Conservation (phyloP, 192 early-diverging fungal species). For the Oehlia diaphana region DNA sequence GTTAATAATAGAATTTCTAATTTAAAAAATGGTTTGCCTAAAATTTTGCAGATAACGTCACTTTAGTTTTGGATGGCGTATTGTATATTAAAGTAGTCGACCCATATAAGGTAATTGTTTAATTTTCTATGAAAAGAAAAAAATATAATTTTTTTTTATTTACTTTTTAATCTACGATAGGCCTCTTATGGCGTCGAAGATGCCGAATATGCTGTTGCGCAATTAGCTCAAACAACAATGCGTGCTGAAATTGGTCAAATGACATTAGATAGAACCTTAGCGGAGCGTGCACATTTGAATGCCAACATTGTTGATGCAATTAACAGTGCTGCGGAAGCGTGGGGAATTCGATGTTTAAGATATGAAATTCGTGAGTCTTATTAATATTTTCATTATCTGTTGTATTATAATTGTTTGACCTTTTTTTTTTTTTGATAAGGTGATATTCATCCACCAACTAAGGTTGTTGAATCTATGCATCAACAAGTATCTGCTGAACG, state of each 20-base stretch:
- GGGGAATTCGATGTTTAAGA: constrained; percentile 95
- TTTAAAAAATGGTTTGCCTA: not conserved
- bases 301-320: constrained; percentile 93
- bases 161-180: constrained; percentile 18
- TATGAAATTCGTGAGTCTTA: constrained; percentile 80
- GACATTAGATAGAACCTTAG: constrained; percentile 93
- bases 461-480: constrained; percentile 97
- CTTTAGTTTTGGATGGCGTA: constrained; percentile 93
- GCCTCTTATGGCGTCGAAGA: constrained; percentile 94
- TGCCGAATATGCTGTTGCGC: constrained; percentile 91
- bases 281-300: constrained; percentile 91
- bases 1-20: not conserved
- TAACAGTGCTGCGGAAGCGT: constrained; percentile 88
- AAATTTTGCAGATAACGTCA: constrained; percentile 81
- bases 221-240: constrained; percentile 99
- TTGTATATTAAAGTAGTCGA: constrained; percentile 93
- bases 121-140: not conserved
- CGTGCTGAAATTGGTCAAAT: constrained; percentile 98
- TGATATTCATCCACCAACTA: constrained; percentile 92
- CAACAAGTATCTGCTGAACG: constrained; percentile 97
- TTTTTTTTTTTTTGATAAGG: constrained; percentile 29
- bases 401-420: not conserved
- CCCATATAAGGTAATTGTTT: constrained; percentile 74
- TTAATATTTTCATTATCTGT: not conserved
- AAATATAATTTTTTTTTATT: not conserved